Conservation (phyloP, 106 monocot species). For the Dendrobium huoshanense region DNA sequence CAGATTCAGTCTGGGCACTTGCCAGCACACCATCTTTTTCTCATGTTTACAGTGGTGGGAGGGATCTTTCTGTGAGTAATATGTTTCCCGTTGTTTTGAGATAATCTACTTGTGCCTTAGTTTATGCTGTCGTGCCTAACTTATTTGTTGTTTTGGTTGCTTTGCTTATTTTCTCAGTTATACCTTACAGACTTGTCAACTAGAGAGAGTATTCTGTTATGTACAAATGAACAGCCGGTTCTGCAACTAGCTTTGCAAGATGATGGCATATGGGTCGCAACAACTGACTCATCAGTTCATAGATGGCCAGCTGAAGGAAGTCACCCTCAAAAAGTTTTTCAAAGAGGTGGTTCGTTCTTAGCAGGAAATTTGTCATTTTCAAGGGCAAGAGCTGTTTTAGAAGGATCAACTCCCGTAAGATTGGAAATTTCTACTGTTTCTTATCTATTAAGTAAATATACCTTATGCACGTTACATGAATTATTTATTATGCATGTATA, state of each 20-base stretch:
- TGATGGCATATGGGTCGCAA: conserved; percentile 91
- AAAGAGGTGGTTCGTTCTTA: conserved; percentile 85
- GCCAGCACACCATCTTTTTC: conserved; percentile 80
- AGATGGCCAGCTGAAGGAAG: conserved; percentile 83
- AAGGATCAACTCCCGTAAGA: conserved; percentile 92
- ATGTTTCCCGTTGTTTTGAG: background rate
- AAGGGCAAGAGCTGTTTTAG: conserved; percentile 77
- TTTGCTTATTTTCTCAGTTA: conserved; percentile 48
- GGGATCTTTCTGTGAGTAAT: conserved; percentile 80
- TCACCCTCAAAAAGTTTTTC: conserved; percentile 70
- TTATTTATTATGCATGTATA: conserved; percentile 3
- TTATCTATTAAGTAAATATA: background rate
- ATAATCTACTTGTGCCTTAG: background rate
- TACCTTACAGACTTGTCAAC: conserved; percentile 89
- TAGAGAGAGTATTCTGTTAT: conserved; percentile 82
- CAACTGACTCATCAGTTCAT: conserved; percentile 82
- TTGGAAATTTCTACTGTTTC: background rate
- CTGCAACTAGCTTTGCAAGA: conserved; percentile 78
- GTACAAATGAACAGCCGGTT: conserved; percentile 80
- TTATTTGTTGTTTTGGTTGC: conserved; percentile 4
- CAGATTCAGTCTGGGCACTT: conserved; percentile 98
- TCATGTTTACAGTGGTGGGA: conserved; percentile 99
- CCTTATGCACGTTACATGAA: background rate
- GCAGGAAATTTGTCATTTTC: conserved; percentile 98
- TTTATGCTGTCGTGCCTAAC: background rate